phyloP scores from a whole-genome alignment of 1,284 basidiomycete genomes.

The Mycosarcoma maydis region DNA sequence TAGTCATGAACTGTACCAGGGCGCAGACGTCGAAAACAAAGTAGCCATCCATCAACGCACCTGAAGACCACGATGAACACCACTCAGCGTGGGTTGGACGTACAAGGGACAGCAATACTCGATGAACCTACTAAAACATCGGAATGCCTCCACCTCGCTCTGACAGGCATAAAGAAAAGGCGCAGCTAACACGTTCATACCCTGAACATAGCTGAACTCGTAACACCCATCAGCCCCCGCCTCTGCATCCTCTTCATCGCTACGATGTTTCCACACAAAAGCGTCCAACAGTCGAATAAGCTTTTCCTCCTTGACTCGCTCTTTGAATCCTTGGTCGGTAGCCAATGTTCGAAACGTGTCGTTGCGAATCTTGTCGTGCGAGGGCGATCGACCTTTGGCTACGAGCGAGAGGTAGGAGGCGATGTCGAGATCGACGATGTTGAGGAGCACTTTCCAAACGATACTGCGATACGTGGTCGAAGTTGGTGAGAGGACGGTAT shows the following conservation, averaged over 20 bases:
- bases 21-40: too few species aligned
- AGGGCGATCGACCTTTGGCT: slow-evolving; percentile 46
- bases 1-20: too few species aligned
- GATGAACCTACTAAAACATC: slow-evolving; percentile 92
- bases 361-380: slow-evolving; percentile 70
- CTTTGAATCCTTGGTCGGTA: slow-evolving; percentile 93
- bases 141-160: slow-evolving; percentile 94
- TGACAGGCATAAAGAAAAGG: slow-evolving; percentile 96
- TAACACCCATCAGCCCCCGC: slow-evolving; percentile 62
- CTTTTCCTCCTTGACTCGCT: slow-evolving; percentile 93
- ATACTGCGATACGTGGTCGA: slow-evolving; percentile 36
- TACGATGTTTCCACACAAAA: slow-evolving; percentile 90
- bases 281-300: slow-evolving; percentile 93
- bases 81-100: slow-evolving; percentile 91
- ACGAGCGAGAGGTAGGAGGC: slow-evolving; percentile 49
- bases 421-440: slow-evolving; percentile 34
- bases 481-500: slow-evolving; percentile 18
- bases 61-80: slow-evolving; percentile 91
- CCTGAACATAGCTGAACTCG: slow-evolving; percentile 92
- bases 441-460: slow-evolving; percentile 59
- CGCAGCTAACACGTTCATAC: slow-evolving; percentile 97
- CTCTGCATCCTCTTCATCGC: slow-evolving; percentile 70
- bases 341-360: slow-evolving; percentile 82
- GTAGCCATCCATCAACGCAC: too few species aligned
- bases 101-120: slow-evolving; percentile 91